phyloP scores from a whole-genome alignment of 2,329 filamentous ascomycete genomes.

The Colletotrichum incanum region DNA sequence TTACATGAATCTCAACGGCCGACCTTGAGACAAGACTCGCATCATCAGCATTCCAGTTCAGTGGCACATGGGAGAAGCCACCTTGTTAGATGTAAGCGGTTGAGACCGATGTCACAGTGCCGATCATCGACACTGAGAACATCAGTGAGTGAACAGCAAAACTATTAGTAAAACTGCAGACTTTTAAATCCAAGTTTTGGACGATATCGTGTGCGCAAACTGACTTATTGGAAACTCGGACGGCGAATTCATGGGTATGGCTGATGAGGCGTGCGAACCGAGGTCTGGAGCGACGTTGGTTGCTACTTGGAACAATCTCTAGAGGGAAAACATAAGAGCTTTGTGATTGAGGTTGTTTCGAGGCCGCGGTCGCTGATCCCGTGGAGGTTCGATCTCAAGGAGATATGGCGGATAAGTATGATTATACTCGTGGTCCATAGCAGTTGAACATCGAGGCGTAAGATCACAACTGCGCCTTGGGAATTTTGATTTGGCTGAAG shows the following conservation, averaged over 20 bases:
- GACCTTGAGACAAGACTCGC: slow-evolving; percentile 20
- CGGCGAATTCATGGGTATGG: background rate
- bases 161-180: background rate
- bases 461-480: too few species aligned
- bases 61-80: slow-evolving; percentile 15
- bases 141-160: background rate
- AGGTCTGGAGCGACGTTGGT: too few species aligned
- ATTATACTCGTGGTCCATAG: too few species aligned
- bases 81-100: background rate
- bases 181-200: background rate
- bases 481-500: too few species aligned
- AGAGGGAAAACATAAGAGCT: background rate
- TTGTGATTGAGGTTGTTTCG: too few species aligned
- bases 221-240: background rate
- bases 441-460: too few species aligned
- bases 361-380: background rate
- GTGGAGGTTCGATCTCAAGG: background rate
- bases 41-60: slow-evolving; percentile 22
- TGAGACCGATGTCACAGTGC: slow-evolving; percentile 9
- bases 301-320: background rate
- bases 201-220: background rate
- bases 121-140: background rate
- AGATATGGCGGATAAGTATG: too few species aligned
- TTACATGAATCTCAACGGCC: background rate
- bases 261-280: background rate